phyloP scores from a whole-genome alignment of 1,284 basidiomycete genomes.

The Polyporus tsugae region DNA sequence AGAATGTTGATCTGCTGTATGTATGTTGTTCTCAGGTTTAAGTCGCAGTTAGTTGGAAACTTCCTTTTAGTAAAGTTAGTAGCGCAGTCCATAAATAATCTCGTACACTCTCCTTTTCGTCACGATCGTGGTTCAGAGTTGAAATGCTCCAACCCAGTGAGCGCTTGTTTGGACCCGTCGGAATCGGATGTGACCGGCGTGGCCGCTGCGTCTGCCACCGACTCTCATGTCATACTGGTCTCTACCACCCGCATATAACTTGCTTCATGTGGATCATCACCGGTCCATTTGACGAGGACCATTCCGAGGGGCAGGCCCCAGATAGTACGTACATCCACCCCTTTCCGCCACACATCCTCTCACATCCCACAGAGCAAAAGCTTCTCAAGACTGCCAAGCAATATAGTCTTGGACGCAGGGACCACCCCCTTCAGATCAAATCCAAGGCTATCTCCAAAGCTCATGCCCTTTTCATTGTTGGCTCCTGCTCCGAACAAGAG shows the following conservation, averaged over 20 bases:
- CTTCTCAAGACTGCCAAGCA: constrained; percentile 63
- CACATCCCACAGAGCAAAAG: constrained; percentile 58
- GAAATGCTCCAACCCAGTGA: too few relatives aligned
- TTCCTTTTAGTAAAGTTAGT: too few relatives aligned
- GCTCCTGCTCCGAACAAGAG: constrained; percentile 55
- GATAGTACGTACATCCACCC: constrained; percentile 45
- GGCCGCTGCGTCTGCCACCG: too few relatives aligned
- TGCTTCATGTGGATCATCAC: constrained; percentile 57
- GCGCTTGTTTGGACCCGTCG: too few relatives aligned
- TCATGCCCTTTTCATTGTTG: constrained; percentile 64
- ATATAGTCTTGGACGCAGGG: constrained; percentile 64
- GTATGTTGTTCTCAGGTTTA: too few relatives aligned
- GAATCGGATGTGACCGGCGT: too few relatives aligned
- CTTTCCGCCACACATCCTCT: neutral
- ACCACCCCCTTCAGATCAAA: constrained; percentile 53
- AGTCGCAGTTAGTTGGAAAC: too few relatives aligned
- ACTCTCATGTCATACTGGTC: neutral
- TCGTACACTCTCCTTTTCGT: too few relatives aligned
- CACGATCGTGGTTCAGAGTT: too few relatives aligned
- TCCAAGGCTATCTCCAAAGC: constrained; percentile 68
- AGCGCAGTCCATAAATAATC: too few relatives aligned
- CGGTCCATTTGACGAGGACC: constrained; percentile 60
- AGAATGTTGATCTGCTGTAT: too few relatives aligned
- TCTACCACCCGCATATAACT: neutral
- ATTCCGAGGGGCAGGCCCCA: constrained; percentile 41